These are phyloP conservation scores for Saturnispora zaruensis DNA, from an alignment of 805 yeast genomes.

Conservation along the genomic window DNA sequence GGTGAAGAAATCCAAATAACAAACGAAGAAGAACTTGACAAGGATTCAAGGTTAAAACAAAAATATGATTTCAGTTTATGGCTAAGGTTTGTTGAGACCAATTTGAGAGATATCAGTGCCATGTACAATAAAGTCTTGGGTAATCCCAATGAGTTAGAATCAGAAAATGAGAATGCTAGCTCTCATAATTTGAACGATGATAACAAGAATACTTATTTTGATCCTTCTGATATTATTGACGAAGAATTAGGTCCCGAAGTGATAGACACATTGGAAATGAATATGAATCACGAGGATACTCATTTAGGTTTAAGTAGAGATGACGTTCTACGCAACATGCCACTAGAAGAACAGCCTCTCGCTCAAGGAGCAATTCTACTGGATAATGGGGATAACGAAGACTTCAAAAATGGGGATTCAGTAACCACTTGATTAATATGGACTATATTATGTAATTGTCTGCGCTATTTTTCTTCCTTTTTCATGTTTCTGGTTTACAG, in stretches of 20 bases:
- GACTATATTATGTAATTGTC: not conserved
- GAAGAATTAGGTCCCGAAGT: slow-evolving; percentile 6
- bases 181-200: slow-evolving; percentile 7
- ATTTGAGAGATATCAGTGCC: slow-evolving; percentile 43
- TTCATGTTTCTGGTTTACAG: not conserved
- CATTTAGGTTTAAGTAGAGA: slow-evolving; percentile 11
- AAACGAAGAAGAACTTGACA: slow-evolving; percentile 11
- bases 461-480: not conserved
- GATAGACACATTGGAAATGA: slow-evolving; percentile 2
- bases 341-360: slow-evolving; percentile 16
- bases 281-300: not conserved
- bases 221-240: slow-evolving; percentile 6
- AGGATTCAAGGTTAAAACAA: slow-evolving; percentile 6
- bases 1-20: not conserved
- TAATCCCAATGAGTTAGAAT: slow-evolving; percentile 29
- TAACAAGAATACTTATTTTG: slow-evolving; percentile 5
- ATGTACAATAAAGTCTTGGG: slow-evolving; percentile 52
- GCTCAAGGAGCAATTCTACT: slow-evolving; percentile 26
- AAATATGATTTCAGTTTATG: slow-evolving; percentile 27
- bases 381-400: slow-evolving; percentile 36
- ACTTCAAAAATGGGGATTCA: slow-evolving; percentile 27
- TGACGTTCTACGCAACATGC: slow-evolving; percentile 13
- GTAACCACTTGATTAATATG: not conserved
- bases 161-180: slow-evolving; percentile 3
- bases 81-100: slow-evolving; percentile 43